Percentiles rank a stretch among this genome's conserved stretches.
Evolutionary conservation across 805 yeast species (phyloP).

Genomic region (Metschnikowia aberdeeniae): DNA sequence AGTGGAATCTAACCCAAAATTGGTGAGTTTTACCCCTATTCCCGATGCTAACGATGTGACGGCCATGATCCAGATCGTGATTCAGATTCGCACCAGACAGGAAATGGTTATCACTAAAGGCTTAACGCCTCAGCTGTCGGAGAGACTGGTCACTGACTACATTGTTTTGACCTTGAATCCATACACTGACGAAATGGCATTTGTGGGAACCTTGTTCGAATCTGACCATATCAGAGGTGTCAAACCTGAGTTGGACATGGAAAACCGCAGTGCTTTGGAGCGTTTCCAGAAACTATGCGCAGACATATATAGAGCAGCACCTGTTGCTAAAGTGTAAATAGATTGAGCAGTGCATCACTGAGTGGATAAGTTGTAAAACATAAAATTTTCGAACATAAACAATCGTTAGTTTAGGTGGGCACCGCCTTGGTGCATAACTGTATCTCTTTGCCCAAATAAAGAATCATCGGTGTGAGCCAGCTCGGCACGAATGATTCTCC

Average conservation of each 20-base stretch:
- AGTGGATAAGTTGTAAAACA: too few relatives aligned
- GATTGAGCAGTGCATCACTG: background rate
- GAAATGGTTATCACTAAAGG: constrained; percentile 27
- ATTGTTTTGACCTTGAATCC: constrained; percentile 40
- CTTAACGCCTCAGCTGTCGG: constrained; percentile 20
- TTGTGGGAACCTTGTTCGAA: constrained; percentile 40
- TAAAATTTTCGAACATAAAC: background rate
- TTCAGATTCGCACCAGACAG: constrained; percentile 36
- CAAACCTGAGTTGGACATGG: constrained; percentile 31
- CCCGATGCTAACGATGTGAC: constrained; percentile 44
- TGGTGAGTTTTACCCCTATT: constrained; percentile 65
- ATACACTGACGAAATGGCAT: constrained; percentile 31
- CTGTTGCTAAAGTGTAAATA: constrained; percentile 20
- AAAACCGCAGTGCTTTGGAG: constrained; percentile 14
- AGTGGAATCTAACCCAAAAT: constrained; percentile 67
- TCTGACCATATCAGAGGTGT: constrained; percentile 34
- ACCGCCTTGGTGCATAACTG: background rate
- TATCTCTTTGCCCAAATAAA: too few relatives aligned
- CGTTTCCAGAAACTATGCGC: constrained; percentile 30
- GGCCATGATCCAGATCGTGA: constrained; percentile 36
- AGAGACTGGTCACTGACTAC: constrained; percentile 32
- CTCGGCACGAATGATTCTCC: too few relatives aligned
- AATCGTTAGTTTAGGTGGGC: background rate
- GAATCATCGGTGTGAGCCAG: too few relatives aligned
- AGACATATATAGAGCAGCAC: constrained; percentile 39